Base-by-base conservation (phyloP, 2,329 filamentous ascomycete species). In the Xylariales sp. region DNA sequence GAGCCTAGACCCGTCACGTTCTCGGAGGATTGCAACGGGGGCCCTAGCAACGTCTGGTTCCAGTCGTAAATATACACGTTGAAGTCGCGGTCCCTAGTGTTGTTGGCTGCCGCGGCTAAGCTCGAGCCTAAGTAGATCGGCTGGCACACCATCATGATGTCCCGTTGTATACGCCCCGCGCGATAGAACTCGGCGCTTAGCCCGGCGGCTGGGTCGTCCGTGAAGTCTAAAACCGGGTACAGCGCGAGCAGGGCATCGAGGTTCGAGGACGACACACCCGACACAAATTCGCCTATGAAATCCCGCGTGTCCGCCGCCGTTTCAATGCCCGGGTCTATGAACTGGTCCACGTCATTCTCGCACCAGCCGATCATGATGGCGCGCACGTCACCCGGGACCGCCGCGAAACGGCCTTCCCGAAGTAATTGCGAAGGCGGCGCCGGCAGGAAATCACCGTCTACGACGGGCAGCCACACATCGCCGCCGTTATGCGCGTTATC, bases 1-100 rank as follows among this genome's bases (percentile, higher is more conserved):
- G 68, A 58, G 20, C 73, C 73, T 4, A 70, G 50, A 1, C 68
- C 68, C 1, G 61, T 56, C 3, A 57, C 47, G 8, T 62, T 60
- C 15, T 49, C 49, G 3, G 57, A 38, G 8, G 56, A 54, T 4
- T 40, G 40, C n/a, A 76, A 51, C 20, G 70, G 61, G 0, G 65
- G 60, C 3, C 64, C 67, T 2, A 75, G 56, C n/a, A 78, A 61
- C 0, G 74, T 78, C 49, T 76, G 72, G 52, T 78, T 78, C 58
- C 69, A 72, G 45, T 68, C 57, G 53, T 71, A 76, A 2, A 75
- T 55, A 50, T 69, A 78, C 4, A 73, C 68, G n/a, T n/a, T n/a
- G n/a, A n/a, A n/a, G n/a, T n/a, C n/a, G n/a, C n/a, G n/a, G n/a
- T n/a, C n/a, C n/a, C n/a, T n/a, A n/a, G n/a, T n/a, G 4, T 54